Percentiles rank a stretch among this genome's conserved stretches.
Evolutionary conservation across 1,284 basidiomycete genomes (phyloP).

Genomic region (Ustilago hordei): DNA sequence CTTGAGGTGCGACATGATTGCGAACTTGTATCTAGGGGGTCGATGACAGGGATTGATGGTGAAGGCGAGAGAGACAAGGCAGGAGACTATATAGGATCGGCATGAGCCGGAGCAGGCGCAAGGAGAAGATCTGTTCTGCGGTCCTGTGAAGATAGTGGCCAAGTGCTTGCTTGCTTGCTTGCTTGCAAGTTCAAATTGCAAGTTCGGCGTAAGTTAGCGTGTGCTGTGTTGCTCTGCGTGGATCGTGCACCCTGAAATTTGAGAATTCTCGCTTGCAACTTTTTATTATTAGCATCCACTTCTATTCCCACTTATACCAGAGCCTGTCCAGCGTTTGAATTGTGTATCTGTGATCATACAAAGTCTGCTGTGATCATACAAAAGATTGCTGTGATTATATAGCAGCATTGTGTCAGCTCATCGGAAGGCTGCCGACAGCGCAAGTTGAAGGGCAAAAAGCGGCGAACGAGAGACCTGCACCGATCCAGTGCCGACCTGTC

Average conservation of each 20-base stretch:
- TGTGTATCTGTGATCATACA: background rate
- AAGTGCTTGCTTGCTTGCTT: background rate
- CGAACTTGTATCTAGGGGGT: background rate
- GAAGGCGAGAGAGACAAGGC: background rate
- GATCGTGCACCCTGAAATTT: slow-evolving; percentile 23
- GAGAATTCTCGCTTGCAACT: slow-evolving; percentile 7
- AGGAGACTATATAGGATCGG: slow-evolving; percentile 12
- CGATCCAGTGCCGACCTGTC: background rate
- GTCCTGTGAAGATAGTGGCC: background rate
- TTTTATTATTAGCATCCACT: background rate
- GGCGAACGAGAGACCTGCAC: background rate
- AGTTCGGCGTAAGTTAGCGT: background rate
- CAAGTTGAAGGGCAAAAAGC: background rate
- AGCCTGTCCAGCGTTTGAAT: background rate
- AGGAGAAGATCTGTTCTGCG: slow-evolving; percentile 2
- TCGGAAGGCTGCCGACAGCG: background rate
- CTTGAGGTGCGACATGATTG: slow-evolving; percentile 59
- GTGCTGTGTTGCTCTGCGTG: background rate
- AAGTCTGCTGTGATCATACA: background rate
- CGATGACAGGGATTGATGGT: slow-evolving; percentile 12
- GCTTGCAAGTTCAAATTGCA: too few species aligned
- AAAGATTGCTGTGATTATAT: background rate
- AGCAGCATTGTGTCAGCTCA: background rate
- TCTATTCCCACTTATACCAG: background rate
- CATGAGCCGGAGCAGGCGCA: background rate